Evolutionary conservation across 306 rosid species (phyloP), one percentile per base, ranked within the genome.

Genomic region (Morella rubra): DNA sequence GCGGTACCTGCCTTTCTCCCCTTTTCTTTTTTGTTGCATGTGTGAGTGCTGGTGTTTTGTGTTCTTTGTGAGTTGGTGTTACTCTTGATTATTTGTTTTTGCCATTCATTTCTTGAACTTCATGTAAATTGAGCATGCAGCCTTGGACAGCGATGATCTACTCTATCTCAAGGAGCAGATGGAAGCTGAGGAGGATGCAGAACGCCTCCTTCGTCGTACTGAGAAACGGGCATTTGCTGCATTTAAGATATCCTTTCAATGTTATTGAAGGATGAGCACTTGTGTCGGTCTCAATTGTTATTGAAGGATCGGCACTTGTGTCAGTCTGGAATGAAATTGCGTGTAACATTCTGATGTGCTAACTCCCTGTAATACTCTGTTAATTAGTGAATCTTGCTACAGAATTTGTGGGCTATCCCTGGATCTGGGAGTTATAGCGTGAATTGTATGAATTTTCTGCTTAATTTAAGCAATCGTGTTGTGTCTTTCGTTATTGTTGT

Each of bases 121-220:
- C 61, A 50, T 84, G 75, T 80, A 80, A 86, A 86, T 89, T 84
- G 76, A 78, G 73, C 73, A 59, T 90, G 89, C 96, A 94, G 98
- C 98, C 59, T 86, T 95, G 98, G 98, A 95, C 90, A 95, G 98
- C 76, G 98, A 95, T 66, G 98, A 95, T 83, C 90, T 95, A 50
- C 92, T 95, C 77, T 95, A 95, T 89, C 97, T 95, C 81, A 95
- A 95, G 89, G 98, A 95, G 90, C 98, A 95, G 83, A 92, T 95
- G 98, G 98, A 95, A 87, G 98, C 98, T 3, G 98, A 95, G 90
- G 98, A 95, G 87, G 98, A 95, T 84, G 98, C 98, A 46, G 98
- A 95, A 32, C 97, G 97, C 82, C 97, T 95, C 81, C 92, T 95
- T 68, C 94, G 96, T 12, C 97, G 98, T 67, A 92, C 98, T 51